Percentiles rank a stretch among this genome's conserved stretches.
phyloP scores from a whole-genome alignment of 176 grass and related monocot species.

The Triticum turgidum region DNA sequence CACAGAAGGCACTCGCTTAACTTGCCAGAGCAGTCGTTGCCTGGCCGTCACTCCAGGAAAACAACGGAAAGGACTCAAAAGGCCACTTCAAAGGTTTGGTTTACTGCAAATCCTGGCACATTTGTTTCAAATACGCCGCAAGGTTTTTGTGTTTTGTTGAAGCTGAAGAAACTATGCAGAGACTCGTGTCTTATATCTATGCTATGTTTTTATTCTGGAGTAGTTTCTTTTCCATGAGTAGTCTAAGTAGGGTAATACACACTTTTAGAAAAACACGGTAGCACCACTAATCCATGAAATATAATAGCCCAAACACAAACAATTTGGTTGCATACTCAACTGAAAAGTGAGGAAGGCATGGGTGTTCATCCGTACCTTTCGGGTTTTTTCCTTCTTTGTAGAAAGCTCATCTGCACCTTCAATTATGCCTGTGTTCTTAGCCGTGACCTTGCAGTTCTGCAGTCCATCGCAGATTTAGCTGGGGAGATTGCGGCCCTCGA shows the following conservation, averaged over 20 bases:
- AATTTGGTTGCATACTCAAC: not conserved
- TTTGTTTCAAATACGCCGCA: not conserved
- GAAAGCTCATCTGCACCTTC: not conserved
- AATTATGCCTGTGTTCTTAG: constrained; percentile 17
- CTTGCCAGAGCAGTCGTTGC: constrained; percentile 31
- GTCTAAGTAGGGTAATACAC: not conserved
- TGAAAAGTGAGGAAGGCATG: not conserved
- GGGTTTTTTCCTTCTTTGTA: not conserved
- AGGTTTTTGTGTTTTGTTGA: not conserved
- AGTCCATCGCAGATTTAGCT: constrained; percentile 73
- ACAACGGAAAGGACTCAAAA: constrained; percentile 32
- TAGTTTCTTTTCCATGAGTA: not conserved
- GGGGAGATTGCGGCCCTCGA: constrained; percentile 85
- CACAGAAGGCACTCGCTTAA: constrained; percentile 53
- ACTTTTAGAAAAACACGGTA: not conserved
- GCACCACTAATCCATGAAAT: not conserved
- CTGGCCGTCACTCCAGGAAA: constrained; percentile 22
- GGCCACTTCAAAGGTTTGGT: constrained; percentile 49
- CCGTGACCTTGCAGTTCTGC: constrained; percentile 37
- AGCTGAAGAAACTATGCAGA: not conserved
- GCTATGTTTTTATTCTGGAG: not conserved
- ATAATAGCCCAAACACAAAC: not conserved
- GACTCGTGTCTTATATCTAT: not conserved
- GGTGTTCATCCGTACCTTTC: not conserved
- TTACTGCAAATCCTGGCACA: constrained; percentile 3